Base-by-base conservation (phyloP, 1,139 yeast species). In the Blastobotrys persicus region DNA sequence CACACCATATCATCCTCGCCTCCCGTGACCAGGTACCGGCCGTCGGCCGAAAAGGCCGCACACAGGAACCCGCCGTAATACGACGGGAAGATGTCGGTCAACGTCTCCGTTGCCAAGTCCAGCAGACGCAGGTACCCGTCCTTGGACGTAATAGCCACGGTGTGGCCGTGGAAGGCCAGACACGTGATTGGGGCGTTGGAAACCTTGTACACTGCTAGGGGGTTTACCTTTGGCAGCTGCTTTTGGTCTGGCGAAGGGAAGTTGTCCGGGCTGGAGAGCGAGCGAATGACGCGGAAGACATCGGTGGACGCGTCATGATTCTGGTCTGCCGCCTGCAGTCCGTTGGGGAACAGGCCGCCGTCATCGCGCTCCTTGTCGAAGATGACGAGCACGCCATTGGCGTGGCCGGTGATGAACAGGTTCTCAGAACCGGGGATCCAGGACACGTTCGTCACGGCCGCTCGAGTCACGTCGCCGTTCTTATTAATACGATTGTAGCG, bases 31-130 rank as follows among this genome's bases (percentile, higher is more conserved):
- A 87, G 66, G 59, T 80, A 85, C 56, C 76, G 76, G 39, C 79
- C 83, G 60, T 86, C 95, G 0, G 79, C 80, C 0, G 89, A 80
- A 63, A 85, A 80, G 41, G 75, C 72, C 13, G 79, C 65, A 54
- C 79, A 76, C 33, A 78, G 66, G 13, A 85, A 68, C 0, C 91
- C 89, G 37, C 84, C 88, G 61, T 82, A 87, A 60, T 82, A 84
- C 44, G 85, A 78, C 4, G 88, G 81, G 41, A 81, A 65, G 1
- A 83, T 70, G 60, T 85, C 94, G 1, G 81, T 71, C 3, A 84
- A 60, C 32, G 53, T 58, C 52, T 80, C 81, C 11, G 67, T 67
- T 20, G 66, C 68, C 3, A 81, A 63, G 61, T 84, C 85, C 40
- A 86, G 67, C 26, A 85, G 60, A 44, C 85, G 69, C 13, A 83